A percentile compares a stretch with the other conserved stretches of the same genome.
These are phyloP conservation scores for Eucalyptus leucophloia DNA, from an alignment of 345 rosid species.

Conservation along the genomic window DNA sequence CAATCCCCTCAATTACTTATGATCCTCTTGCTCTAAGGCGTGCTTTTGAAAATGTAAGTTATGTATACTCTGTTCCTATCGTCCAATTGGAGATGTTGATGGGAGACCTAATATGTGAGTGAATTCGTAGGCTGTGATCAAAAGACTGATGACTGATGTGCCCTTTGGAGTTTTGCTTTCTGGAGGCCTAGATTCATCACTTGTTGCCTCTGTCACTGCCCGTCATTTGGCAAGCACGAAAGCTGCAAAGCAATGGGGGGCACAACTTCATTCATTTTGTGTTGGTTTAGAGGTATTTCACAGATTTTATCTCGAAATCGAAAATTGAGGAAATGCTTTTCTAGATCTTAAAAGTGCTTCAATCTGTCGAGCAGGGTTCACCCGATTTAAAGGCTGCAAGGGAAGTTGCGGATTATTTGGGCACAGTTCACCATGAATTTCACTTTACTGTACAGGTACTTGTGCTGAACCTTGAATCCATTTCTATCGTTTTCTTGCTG, in stretches of 20 bases:
- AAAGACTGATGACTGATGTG: constrained; percentile 90
- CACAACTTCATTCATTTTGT: constrained; percentile 83
- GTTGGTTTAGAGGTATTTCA: constrained; percentile 72
- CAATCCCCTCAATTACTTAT: constrained; percentile 57
- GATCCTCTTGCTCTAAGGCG: constrained; percentile 64
- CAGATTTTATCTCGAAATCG: background rate
- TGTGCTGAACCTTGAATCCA: background rate
- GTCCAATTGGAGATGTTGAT: background rate
- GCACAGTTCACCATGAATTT: constrained; percentile 89
- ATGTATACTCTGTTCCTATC: background rate
- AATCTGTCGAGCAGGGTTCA: constrained; percentile 36
- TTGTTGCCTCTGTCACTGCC: constrained; percentile 77
- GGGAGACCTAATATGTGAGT: background rate
- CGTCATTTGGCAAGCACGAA: constrained; percentile 68
- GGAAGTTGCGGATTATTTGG: constrained; percentile 86
- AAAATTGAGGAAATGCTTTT: background rate
- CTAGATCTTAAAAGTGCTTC: background rate
- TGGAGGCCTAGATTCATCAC: constrained; percentile 90
- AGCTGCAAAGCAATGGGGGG: constrained; percentile 77
- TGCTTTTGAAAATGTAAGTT: constrained; percentile 69
- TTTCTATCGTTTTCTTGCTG: background rate
- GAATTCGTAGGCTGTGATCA: constrained; percentile 65
- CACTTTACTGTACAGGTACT: constrained; percentile 78
- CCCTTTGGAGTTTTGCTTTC: constrained; percentile 92
- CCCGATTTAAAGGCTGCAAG: constrained; percentile 82